Evolutionary conservation across 768 basidiomycete genomes (phyloP), one percentile per base, ranked within the genome.

Genomic region (Scleroderma bovista): DNA sequence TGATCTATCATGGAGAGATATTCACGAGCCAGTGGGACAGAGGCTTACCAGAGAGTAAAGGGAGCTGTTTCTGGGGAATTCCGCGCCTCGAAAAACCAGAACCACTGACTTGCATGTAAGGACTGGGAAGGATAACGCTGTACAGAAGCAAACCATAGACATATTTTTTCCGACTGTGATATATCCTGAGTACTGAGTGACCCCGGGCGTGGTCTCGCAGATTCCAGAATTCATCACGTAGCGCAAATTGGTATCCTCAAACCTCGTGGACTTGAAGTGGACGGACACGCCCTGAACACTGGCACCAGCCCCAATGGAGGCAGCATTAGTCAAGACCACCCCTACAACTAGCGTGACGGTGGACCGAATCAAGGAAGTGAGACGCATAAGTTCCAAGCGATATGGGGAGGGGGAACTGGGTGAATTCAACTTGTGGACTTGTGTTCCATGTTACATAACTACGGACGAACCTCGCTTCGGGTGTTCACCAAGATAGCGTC

Each of bases 51-150:
- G 20, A 85, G 69, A 2, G 82, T 82, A 57, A 86, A 79, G 0
- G 83, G 83, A 0, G 83, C 82, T 2, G 73, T 80, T 44, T 81
- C 77, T 0, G 83, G 80, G 3, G 72, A 67, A 26, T 77, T 65
- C 13, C 84, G 73, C 2, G 84, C 75, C 53, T 81, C 84, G 47
- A 86, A 86, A 63, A 84, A 86, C 81, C 83, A 86, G 58, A 85
- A 86, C 81, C 80, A 85, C 83, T 83, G 47, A 34, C 13, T 38
- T 23, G 6, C 8, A 16, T 10, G 45, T 34, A 37, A 16, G 10
- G 40, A 7, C 19, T 15, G 31, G 8, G 13, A 13, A n/a, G 10
- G 2, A 34, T 13, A 29, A 33, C n/a, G 17, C 20, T 29, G 3
- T 9, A 9, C 26, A 29, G 9, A 29, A 16, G 39, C 2, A 69